Evolutionary conservation across 2,329 filamentous ascomycete genomes (phyloP), one percentile per base, ranked within the genome.

Genomic region (Capronia coronata): DNA sequence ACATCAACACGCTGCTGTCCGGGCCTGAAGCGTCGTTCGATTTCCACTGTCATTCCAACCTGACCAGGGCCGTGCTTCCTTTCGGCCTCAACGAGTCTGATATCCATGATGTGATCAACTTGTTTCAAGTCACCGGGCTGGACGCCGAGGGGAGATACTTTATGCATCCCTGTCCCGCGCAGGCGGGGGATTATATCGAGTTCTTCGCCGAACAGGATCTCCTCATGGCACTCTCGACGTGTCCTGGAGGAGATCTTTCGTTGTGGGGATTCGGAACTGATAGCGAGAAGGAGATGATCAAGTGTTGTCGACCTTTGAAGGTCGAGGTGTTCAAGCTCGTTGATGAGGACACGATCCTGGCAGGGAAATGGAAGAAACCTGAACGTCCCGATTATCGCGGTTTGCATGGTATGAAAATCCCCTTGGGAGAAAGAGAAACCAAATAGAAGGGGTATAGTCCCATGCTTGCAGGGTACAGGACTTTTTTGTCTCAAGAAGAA

Each of bases 1-100:
- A 93, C 64, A 83, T 93, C 63, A 87, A 87, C 64, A 73, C 78
- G 30, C 75, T 93, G 55, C 77, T 94, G 45, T 79, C 76, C 2
- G 81, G 80, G n/a, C 75, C 78, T 43, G 56, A 51, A 21, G 55
- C 52, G 8, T 74, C 75, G 25, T 93, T 88, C 64, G 83, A 93
- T 65, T 91, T 79, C 65, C 86, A 93, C 64, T 94, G 87, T 65
- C 87, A 91, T 62, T 87, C 83, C 1, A 94, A 94, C 64, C 75
- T 94, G 9, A 80, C 79, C 1, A 78, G 87, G 2, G 84, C 87
- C 0, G 78, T 93, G 2, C 54, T 82, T 1, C 82, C 83, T 0
- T 82, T 74, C 53, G 85, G 86, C 0, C 65, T 93, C 35, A 75
- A 72, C 3, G 87, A 93, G 67, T 71, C 73, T 23, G 86, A 93